Conservation (phyloP, 2,329 filamentous ascomycete genomes). For the Neonectria sp. region DNA sequence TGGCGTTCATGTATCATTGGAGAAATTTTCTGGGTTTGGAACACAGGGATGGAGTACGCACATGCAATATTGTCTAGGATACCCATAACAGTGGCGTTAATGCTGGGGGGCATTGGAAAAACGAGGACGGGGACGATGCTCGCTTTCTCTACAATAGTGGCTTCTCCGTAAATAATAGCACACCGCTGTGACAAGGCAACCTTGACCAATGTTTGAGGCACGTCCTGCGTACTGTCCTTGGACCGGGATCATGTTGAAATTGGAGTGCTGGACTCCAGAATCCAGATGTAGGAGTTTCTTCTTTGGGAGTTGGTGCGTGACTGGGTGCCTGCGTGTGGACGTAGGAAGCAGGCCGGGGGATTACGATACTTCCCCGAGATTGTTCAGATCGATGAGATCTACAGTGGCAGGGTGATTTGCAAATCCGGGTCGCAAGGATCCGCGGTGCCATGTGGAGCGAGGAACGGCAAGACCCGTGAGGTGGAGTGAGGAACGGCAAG, state of each 20-base stretch:
- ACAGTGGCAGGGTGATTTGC: constrained; percentile 1
- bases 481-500: background rate
- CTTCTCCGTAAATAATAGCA: background rate
- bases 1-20: background rate
- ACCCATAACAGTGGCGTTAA: constrained; percentile 17
- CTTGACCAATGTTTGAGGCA: background rate
- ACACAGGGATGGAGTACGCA: constrained; percentile 5
- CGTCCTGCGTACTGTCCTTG: background rate
- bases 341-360: background rate
- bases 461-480: background rate
- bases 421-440: constrained; percentile 1
- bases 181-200: constrained; percentile 3
- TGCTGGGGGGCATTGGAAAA: background rate
- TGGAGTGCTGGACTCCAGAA: background rate
- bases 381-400: constrained; percentile 15
- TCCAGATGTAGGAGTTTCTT: constrained; percentile 2
- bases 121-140: background rate
- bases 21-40: constrained; percentile 1
- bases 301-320: background rate
- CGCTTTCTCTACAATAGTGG: background rate
- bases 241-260: background rate
- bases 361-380: constrained; percentile 1
- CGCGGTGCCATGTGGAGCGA: background rate
- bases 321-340: background rate
- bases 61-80: constrained; percentile 21